A percentile compares a stretch with the other conserved stretches of the same genome.
Evolutionary conservation across 495 filamentous ascomycete species (phyloP).

Genomic region (Penicillium verhagenii): DNA sequence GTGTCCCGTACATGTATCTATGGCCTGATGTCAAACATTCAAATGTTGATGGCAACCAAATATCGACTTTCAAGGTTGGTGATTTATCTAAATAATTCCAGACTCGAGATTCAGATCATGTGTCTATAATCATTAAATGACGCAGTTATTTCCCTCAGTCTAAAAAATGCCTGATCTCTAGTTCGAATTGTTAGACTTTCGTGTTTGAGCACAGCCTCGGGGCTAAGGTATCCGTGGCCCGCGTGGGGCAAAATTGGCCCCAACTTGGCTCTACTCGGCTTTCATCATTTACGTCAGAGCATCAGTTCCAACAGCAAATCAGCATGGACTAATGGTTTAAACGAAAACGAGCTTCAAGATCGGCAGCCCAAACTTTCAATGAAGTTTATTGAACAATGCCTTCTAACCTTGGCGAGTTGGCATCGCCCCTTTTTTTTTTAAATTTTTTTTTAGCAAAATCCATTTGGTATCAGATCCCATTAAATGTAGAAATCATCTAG

Average conservation of each 20-base stretch:
- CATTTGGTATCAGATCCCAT: not conserved
- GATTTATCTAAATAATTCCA: too few relatives aligned
- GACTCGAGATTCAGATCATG: too few relatives aligned
- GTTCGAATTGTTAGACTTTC: not conserved
- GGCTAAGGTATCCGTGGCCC: not conserved
- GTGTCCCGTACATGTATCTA: too few relatives aligned
- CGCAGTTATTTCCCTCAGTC: not conserved
- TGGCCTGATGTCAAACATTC: too few relatives aligned
- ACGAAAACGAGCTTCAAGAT: not conserved
- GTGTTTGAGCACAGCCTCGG: not conserved
- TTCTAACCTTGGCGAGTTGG: not conserved
- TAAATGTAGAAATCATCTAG: slow-evolving; percentile 24
- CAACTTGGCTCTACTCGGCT: too few relatives aligned
- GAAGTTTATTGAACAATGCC: not conserved
- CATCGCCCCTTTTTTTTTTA: slow-evolving; percentile 1
- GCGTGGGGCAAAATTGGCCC: not conserved
- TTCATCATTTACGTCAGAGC: not conserved
- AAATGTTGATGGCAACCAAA: too few relatives aligned
- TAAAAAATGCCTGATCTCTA: not conserved
- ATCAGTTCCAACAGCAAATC: not conserved
- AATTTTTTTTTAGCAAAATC: too few relatives aligned
- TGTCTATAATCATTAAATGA: too few relatives aligned
- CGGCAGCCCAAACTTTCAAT: not conserved
- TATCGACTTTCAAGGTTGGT: too few relatives aligned
- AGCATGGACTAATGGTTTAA: not conserved